Base-by-base conservation (phyloP, 1,139 yeast species). In the Debaryomyces sp. region DNA sequence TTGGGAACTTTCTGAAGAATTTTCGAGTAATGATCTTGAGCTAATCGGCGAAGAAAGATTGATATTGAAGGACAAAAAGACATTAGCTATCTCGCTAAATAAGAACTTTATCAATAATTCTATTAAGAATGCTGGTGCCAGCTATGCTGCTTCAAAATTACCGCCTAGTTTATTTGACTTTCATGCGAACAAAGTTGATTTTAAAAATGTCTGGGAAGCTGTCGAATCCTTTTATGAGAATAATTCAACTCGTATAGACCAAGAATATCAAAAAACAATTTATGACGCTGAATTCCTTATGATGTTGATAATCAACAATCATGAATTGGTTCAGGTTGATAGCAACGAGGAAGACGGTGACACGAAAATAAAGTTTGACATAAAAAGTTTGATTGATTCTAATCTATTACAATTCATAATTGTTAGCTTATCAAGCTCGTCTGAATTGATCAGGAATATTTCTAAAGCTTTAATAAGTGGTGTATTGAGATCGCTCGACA, bases 221-320 rank as follows among this genome's bases (percentile, higher is more conserved):
- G 58, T 70, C 51, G 56, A 61, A 13, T 44, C 58, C 3, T 71
- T 73, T 50, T 67, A 62, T 47, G 41, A 53, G 15, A 40, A 46
- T 24, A 53, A 54, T 32, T 30, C 44, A 6, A 49, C 56, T 44
- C 44, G 47, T 41, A 49, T 60, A 2, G 53, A 57, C 18, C 63
- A 59, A 37, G 49, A 49, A 6, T 60, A 60, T 46, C 38, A 45
- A n/a, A 23, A 61, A 4, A 64, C 72, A 0, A 54, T 67, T 2
- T 87, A 87, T 59, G 92, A 87, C 60, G 75, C 82, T 22, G 82
- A 84, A 54, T 85, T 87, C 54, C 58, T 87, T 26, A 59, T 84
- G 55, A 68, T 87, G 53, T 61, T 84, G 53, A 66, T 83, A 12
- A 62, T 85, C 35, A 85, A 84, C 60, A 85, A 83, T 57, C 83